A percentile compares a stretch with the other conserved stretches of the same genome.
phyloP scores from a whole-genome alignment of 768 basidiomycete genomes.

The Cytidiella melzeri region DNA sequence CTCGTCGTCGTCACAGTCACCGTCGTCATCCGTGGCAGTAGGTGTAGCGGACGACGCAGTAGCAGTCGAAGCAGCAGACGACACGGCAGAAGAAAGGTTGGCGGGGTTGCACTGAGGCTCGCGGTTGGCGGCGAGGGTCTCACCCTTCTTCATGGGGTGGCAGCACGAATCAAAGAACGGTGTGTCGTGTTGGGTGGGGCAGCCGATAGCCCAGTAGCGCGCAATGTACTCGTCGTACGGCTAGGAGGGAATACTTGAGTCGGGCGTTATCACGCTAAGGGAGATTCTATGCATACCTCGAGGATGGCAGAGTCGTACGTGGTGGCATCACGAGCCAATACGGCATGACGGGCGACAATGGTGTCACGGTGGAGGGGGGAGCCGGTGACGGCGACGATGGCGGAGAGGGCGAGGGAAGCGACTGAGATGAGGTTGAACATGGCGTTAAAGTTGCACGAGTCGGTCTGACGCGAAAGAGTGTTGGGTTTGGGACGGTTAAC shows the following conservation, averaged over 20 bases:
- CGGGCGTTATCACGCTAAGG: slow-evolving; percentile 12
- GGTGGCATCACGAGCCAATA: slow-evolving; percentile 42
- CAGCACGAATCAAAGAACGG: slow-evolving; percentile 64
- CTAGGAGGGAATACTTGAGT: slow-evolving; percentile 25
- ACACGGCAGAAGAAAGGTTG: slow-evolving; percentile 24
- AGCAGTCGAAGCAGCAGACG: slow-evolving; percentile 12
- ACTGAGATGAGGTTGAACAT: slow-evolving; percentile 29
- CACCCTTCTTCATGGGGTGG: slow-evolving; percentile 57
- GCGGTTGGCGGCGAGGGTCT: slow-evolving; percentile 41
- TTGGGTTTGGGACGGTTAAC: slow-evolving; percentile 10
- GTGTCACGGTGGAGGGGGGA: slow-evolving; percentile 32
- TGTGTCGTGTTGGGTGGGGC: slow-evolving; percentile 32
- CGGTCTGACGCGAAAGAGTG: slow-evolving; percentile 22
- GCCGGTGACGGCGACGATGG: slow-evolving; percentile 29
- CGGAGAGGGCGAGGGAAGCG: slow-evolving; percentile 42
- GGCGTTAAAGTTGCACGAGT: slow-evolving; percentile 7
- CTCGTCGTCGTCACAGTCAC: slow-evolving; percentile 32
- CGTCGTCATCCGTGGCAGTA: slow-evolving; percentile 22
- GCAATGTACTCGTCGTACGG: slow-evolving; percentile 50
- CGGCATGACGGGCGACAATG: slow-evolving; percentile 17
- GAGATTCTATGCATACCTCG: slow-evolving; percentile 29
- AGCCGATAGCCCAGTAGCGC: slow-evolving; percentile 54
- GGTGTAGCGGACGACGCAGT: slow-evolving; percentile 11
- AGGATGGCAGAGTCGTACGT: slow-evolving; percentile 32
- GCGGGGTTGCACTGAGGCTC: slow-evolving; percentile 49